Evolutionary conservation across 768 basidiomycete genomes (phyloP).

Genomic region (Tephrocybe rancida): DNA sequence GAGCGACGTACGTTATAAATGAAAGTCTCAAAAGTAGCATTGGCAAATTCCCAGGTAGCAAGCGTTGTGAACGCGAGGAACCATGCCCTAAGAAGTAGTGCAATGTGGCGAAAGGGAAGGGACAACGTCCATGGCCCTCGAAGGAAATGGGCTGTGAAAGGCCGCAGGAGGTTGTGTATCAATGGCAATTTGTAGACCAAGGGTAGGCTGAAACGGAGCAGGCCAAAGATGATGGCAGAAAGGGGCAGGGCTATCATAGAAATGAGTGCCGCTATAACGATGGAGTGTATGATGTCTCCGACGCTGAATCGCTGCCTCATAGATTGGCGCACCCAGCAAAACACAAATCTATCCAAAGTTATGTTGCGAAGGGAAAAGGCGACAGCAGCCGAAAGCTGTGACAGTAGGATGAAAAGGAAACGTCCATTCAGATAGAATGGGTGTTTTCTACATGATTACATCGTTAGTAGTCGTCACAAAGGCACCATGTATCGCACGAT

Average conservation of each 20-base stretch:
- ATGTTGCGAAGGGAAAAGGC: constrained; percentile 57
- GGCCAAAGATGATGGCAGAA: constrained; percentile 48
- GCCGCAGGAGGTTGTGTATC: constrained; percentile 50
- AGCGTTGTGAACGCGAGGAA: constrained; percentile 53
- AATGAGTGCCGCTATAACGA: constrained; percentile 44
- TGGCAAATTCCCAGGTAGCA: constrained; percentile 64
- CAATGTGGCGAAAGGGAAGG: constrained; percentile 48
- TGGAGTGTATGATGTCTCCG: constrained; percentile 24
- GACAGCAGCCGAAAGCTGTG: constrained; percentile 50
- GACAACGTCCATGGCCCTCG: constrained; percentile 55
- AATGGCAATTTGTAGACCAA: constrained; percentile 57
- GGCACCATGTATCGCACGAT: neutral
- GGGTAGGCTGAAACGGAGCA: constrained; percentile 51
- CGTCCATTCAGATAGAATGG: constrained; percentile 75
- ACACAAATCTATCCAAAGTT: constrained; percentile 63
- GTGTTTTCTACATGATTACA: constrained; percentile 54
- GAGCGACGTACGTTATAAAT: constrained; percentile 52
- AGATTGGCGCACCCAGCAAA: constrained; percentile 36
- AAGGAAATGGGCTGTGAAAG: constrained; percentile 66
- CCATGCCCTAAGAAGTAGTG: constrained; percentile 50
- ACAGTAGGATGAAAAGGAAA: constrained; percentile 57
- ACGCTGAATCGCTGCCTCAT: constrained; percentile 14
- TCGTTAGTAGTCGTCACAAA: constrained; percentile 1
- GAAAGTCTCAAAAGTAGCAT: constrained; percentile 59
- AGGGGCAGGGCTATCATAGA: constrained; percentile 36